Conservation (phyloP, 257 asterid genomes). For the Phtheirospermum japonicum region DNA sequence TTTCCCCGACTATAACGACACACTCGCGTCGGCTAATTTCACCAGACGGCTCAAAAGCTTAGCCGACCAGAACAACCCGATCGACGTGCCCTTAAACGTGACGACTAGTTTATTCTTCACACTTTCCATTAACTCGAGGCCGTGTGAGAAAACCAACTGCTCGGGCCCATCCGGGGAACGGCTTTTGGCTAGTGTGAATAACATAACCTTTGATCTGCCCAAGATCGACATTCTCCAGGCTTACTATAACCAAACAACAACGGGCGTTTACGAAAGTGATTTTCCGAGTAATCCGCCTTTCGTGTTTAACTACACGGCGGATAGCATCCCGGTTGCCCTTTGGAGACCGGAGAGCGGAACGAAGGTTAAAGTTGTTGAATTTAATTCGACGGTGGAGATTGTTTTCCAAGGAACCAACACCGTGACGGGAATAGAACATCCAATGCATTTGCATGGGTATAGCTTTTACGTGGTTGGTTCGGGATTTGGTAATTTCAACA, state of each 20-base stretch:
- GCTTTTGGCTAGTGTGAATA: constrained; percentile 54
- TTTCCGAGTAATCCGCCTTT: constrained; percentile 49
- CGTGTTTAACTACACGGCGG: constrained; percentile 41
- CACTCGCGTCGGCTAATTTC: constrained; percentile 37
- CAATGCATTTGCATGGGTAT: constrained; percentile 68
- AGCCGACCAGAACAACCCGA: constrained; percentile 33
- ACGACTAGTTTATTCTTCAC: constrained; percentile 34
- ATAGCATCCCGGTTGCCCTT: constrained; percentile 6
- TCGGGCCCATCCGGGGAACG: constrained; percentile 42
- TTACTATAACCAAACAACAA: constrained; percentile 40
- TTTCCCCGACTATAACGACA: constrained; percentile 44
- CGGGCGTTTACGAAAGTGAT: constrained; percentile 36
- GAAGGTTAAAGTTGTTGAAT: constrained; percentile 36
- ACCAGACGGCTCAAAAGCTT: constrained; percentile 45
- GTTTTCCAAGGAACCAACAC: constrained; percentile 51
- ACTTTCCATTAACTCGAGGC: constrained; percentile 36
- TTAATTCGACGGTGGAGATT: constrained; percentile 48
- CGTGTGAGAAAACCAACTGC: constrained; percentile 38
- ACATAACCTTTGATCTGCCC: constrained; percentile 45
- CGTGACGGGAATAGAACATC: constrained; percentile 52
- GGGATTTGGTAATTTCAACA: constrained; percentile 57
- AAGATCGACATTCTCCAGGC: constrained; percentile 51
- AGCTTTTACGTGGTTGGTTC: constrained; percentile 65
- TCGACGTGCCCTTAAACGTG: constrained; percentile 38
- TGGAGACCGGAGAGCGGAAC: constrained; percentile 28